Conservation (phyloP, 305 asterid genomes). For the Solanum hybrid region DNA sequence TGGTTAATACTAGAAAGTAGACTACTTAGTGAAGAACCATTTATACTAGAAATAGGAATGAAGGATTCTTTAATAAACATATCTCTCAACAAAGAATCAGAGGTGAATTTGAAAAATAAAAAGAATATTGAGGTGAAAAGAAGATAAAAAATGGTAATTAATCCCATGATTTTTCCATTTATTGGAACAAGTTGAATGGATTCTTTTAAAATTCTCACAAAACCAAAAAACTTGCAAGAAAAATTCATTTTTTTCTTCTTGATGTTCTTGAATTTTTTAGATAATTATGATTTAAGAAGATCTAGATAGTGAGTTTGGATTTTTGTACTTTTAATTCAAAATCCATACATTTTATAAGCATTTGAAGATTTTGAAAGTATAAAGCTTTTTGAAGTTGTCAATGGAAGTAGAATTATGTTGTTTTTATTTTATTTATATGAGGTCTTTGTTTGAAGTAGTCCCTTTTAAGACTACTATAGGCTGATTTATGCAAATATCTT, state of each 20-base stretch:
- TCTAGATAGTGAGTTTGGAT: neutral
- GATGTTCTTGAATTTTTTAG: neutral
- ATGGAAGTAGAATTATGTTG: too few relatives aligned
- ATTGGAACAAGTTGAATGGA: slow-evolving; percentile 24
- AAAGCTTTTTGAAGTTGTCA: too few relatives aligned
- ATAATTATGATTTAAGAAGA: neutral
- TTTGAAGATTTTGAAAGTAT: neutral
- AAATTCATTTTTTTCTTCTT: neutral
- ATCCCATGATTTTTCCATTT: slow-evolving; percentile 30
- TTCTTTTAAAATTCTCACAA: slow-evolving; percentile 15
- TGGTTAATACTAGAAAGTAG: neutral
- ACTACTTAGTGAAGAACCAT: neutral
- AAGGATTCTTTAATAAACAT: neutral
- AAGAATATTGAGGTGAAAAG: neutral
- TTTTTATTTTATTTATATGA: neutral
- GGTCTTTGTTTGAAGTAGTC: neutral
- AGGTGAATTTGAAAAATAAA: slow-evolving; percentile 3
- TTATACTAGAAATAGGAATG: neutral
- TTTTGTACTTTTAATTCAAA: neutral
- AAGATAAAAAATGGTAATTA: slow-evolving; percentile 7
- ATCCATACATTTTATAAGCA: neutral
- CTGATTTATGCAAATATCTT: neutral
- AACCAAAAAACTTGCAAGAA: neutral
- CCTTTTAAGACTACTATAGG: neutral
- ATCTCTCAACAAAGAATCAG: neutral